phyloP scores from a whole-genome alignment of 2,329 filamentous ascomycete genomes.

The Didymella pinodella region DNA sequence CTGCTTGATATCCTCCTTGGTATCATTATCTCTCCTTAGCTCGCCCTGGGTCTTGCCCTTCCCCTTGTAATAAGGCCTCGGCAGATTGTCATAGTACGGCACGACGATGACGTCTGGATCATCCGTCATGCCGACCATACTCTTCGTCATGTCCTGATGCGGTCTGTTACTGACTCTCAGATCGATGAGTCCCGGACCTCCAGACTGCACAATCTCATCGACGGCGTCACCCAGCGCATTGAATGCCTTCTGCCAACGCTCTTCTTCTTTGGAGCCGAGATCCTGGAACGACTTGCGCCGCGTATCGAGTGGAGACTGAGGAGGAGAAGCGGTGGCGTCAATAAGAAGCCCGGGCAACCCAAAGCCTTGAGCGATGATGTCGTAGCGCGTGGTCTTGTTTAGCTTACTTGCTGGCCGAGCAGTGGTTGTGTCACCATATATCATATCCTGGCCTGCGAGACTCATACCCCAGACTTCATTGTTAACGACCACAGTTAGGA shows the following conservation, averaged over 20 bases:
- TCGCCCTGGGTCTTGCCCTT: neutral
- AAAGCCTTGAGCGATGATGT: constrained; percentile 54
- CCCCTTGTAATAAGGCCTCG: constrained; percentile 42
- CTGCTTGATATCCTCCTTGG: neutral
- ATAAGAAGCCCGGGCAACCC: constrained; percentile 36
- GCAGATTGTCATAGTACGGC: constrained; percentile 60
- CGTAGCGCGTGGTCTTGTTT: constrained; percentile 48
- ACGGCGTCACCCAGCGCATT: constrained; percentile 37
- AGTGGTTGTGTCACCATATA: constrained; percentile 49
- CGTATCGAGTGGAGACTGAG: constrained; percentile 14
- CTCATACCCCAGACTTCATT: constrained; percentile 59
- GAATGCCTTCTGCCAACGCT: constrained; percentile 33
- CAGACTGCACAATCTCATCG: constrained; percentile 38
- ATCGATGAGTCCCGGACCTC: constrained; percentile 51
- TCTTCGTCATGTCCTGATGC: constrained; percentile 44
- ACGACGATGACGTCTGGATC: constrained; percentile 57
- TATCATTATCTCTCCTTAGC: neutral
- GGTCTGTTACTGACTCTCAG: constrained; percentile 49
- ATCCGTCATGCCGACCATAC: constrained; percentile 55
- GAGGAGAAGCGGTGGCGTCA: constrained; percentile 29
- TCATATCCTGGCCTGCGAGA: constrained; percentile 54
- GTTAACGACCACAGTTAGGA: constrained; percentile 56
- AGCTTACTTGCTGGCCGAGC: constrained; percentile 45
- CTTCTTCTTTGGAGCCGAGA: constrained; percentile 18
- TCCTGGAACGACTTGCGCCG: constrained; percentile 19